These are phyloP conservation scores for Apiotrichum akiyoshidainum DNA, from an alignment of 1,284 basidiomycete species.

Conservation along the genomic window DNA sequence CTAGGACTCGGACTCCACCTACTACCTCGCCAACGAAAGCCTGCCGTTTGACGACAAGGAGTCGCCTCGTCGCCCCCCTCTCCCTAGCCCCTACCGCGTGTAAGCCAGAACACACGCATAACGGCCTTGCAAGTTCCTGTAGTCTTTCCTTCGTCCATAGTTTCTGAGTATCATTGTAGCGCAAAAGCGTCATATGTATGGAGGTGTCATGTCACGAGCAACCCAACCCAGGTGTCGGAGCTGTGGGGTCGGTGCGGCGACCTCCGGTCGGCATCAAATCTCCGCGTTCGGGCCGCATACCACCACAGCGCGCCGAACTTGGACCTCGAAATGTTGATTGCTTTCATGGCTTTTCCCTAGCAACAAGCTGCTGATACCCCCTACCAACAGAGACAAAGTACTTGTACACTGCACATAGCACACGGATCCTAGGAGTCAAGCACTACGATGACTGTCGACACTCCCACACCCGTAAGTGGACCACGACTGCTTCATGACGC, in stretches of 20 bases:
- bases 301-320: neutral
- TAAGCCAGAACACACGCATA: neutral
- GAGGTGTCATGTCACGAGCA: neutral
- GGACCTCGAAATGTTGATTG: neutral
- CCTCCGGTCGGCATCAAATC: neutral
- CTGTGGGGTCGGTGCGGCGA: too few relatives aligned
- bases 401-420: neutral
- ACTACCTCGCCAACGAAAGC: slow-evolving; percentile 14
- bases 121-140: neutral
- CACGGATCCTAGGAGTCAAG: neutral
- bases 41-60: neutral
- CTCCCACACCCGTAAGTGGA: neutral
- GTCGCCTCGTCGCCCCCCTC: neutral
- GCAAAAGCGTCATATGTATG: neutral
- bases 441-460: neutral
- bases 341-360: neutral
- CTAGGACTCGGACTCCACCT: slow-evolving; percentile 11
- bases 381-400: too few relatives aligned
- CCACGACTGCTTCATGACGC: neutral
- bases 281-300: neutral
- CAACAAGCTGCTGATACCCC: too few relatives aligned
- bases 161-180: neutral
- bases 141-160: neutral
- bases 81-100: neutral
- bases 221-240: too few relatives aligned